Evolutionary conservation across 768 basidiomycete genomes (phyloP).

Genomic region (Rhizopogon roseolus): DNA sequence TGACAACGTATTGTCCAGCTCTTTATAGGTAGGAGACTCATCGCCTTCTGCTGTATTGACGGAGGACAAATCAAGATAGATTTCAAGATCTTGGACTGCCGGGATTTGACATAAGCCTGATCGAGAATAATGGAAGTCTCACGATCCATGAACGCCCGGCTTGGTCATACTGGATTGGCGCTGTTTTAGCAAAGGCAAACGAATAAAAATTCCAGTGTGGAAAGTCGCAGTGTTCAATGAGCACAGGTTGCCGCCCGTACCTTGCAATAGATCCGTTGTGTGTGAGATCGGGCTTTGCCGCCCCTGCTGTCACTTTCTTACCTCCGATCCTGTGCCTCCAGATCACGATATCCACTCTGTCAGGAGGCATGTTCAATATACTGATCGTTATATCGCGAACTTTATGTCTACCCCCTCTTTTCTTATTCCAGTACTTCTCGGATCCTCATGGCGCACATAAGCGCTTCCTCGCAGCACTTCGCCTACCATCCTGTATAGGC

Average conservation of each 20-base stretch:
- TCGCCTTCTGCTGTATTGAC: conserved; percentile 22
- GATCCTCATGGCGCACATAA: neutral
- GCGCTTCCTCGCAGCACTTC: neutral
- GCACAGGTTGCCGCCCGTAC: conserved; percentile 14
- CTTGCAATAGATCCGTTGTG: conserved; percentile 9
- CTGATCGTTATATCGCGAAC: neutral
- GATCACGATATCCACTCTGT: neutral
- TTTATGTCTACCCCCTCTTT: neutral
- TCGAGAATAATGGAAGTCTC: conserved; percentile 14
- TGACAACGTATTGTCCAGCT: neutral
- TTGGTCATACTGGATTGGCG: conserved; percentile 7
- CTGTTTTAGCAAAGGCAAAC: neutral
- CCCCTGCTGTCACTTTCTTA: neutral
- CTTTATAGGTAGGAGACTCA: conserved; percentile 25
- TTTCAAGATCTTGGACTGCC: conserved; percentile 11
- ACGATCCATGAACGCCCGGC: conserved; percentile 2
- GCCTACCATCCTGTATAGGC: neutral
- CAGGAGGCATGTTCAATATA: neutral
- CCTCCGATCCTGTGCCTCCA: neutral
- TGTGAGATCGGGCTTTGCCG: conserved; percentile 6
- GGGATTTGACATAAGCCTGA: conserved; percentile 26
- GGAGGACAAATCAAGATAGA: conserved; percentile 14
- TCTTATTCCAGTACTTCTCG: neutral
- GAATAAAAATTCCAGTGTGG: neutral
- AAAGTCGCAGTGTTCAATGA: neutral